These are phyloP conservation scores for Mucor racemosus DNA, from an alignment of 371 early-diverging fungal genomes.

Conservation along the genomic window DNA sequence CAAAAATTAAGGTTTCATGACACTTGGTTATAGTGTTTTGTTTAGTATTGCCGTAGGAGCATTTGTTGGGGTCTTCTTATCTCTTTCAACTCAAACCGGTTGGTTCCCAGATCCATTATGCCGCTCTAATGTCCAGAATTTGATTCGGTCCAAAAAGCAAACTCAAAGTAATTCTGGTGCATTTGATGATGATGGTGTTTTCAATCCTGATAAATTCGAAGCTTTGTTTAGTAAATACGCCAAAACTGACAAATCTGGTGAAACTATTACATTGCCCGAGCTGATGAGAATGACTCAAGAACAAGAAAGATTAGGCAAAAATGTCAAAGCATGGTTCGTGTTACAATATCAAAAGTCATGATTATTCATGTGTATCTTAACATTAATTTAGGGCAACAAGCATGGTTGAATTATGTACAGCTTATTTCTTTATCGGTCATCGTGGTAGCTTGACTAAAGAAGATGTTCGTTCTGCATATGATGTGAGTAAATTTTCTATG, in stretches of 20 bases:
- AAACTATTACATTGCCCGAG: slow-evolving; percentile 38
- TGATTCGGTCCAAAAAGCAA: slow-evolving; percentile 17
- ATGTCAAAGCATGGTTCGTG: slow-evolving; percentile 24
- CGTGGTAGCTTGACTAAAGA: slow-evolving; percentile 31
- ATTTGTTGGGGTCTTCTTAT: slow-evolving; percentile 24
- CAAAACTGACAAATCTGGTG: slow-evolving; percentile 32
- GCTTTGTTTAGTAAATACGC: slow-evolving; percentile 38
- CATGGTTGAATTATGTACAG: slow-evolving; percentile 32
- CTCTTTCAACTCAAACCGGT: slow-evolving; percentile 25
- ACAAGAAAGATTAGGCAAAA: slow-evolving; percentile 22
- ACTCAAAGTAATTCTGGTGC: slow-evolving; percentile 22
- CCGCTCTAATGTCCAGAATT: slow-evolving; percentile 18
- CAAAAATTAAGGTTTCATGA: slow-evolving; percentile 26
- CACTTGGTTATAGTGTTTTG: slow-evolving; percentile 26
- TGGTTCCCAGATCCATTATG: slow-evolving; percentile 32
- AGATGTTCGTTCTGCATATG: slow-evolving; percentile 40
- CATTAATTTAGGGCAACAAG: slow-evolving; percentile 26
- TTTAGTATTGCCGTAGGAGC: slow-evolving; percentile 28
- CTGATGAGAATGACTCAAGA: slow-evolving; percentile 36
- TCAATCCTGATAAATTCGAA: slow-evolving; percentile 39
- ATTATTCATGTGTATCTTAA: background rate
- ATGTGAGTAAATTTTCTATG: slow-evolving; percentile 29
- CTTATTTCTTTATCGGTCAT: slow-evolving; percentile 46
- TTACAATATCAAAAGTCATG: background rate
- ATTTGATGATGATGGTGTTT: slow-evolving; percentile 37